Percentiles rank a stretch among this genome's conserved stretches.
Evolutionary conservation across 495 filamentous ascomycete genomes (phyloP).

Genomic region (Podospora anserina): DNA sequence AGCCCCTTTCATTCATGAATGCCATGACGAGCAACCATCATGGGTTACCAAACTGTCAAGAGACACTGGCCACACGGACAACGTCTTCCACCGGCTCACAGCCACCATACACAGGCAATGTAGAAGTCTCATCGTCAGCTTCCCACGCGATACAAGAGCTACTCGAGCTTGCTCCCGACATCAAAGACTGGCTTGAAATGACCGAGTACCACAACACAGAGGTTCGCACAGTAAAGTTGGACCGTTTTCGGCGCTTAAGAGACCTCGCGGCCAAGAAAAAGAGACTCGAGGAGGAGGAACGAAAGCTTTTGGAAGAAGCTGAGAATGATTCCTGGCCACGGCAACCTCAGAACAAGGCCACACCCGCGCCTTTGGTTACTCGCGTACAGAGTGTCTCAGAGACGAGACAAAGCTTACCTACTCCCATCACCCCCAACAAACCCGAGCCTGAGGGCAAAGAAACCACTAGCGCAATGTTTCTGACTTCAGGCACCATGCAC

Average conservation of each 20-base stretch:
- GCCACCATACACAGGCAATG: background rate
- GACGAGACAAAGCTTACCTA: background rate
- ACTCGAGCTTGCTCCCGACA: slow-evolving; percentile 40
- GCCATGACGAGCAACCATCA: background rate
- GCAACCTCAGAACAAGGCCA: slow-evolving; percentile 3
- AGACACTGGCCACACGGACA: background rate
- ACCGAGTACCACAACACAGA: slow-evolving; percentile 56
- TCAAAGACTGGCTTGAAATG: slow-evolving; percentile 59
- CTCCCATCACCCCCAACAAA: slow-evolving; percentile 19
- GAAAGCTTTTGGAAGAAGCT: slow-evolving; percentile 32
- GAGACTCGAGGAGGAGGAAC: slow-evolving; percentile 37
- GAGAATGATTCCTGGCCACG: slow-evolving; percentile 24
- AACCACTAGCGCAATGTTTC: background rate
- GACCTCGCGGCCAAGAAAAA: slow-evolving; percentile 42
- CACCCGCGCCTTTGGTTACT: background rate
- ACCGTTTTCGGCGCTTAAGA: slow-evolving; percentile 42
- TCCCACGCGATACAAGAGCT: slow-evolving; percentile 20
- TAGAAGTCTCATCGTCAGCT: background rate
- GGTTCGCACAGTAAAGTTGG: slow-evolving; percentile 46
- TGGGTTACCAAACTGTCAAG: background rate
- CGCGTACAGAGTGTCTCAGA: background rate
- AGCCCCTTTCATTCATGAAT: background rate
- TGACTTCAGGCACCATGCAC: background rate
- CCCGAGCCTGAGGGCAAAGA: background rate
- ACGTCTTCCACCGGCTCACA: background rate